Percentiles rank a stretch among this genome's conserved stretches.
Evolutionary conservation across 148 eudicot species (phyloP).

Genomic region (Silene latifolia): DNA sequence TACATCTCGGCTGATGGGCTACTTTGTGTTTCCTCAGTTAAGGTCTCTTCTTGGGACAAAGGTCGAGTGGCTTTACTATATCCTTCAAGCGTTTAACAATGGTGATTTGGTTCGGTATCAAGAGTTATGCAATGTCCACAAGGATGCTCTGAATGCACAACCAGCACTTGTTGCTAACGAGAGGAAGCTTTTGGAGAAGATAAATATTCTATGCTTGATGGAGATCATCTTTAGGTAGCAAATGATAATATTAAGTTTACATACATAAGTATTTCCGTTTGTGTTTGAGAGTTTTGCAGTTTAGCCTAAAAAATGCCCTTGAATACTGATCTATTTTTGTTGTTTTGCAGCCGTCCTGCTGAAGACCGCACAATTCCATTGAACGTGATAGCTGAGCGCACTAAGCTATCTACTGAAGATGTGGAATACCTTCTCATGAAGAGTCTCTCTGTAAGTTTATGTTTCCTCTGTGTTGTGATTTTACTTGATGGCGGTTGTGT

Average conservation of each 20-base stretch:
- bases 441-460: constrained; percentile 85
- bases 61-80: constrained; percentile 92
- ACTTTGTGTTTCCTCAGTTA: constrained; percentile 42
- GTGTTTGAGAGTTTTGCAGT: neutral
- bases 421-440: constrained; percentile 97
- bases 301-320: neutral
- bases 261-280: neutral
- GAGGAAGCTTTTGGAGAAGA: constrained; percentile 83
- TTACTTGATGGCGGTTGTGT: neutral
- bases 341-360: constrained; percentile 74
- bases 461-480: neutral
- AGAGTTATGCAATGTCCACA: constrained; percentile 76
- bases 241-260: no score
- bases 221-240: constrained; percentile 86
- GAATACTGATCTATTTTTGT: neutral
- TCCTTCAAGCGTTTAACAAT: constrained; percentile 82
- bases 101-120: constrained; percentile 89
- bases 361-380: constrained; percentile 88
- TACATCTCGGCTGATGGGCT: constrained; percentile 12
- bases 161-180: constrained; percentile 92
- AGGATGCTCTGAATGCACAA: constrained; percentile 76
- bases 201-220: constrained; percentile 95
- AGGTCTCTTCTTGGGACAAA: constrained; percentile 85
- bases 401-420: constrained; percentile 71
- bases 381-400: constrained; percentile 73